Evolutionary conservation across 305 asterid species (phyloP), one percentile per base, ranked within the genome.

Genomic region (Solanum hybrid): DNA sequence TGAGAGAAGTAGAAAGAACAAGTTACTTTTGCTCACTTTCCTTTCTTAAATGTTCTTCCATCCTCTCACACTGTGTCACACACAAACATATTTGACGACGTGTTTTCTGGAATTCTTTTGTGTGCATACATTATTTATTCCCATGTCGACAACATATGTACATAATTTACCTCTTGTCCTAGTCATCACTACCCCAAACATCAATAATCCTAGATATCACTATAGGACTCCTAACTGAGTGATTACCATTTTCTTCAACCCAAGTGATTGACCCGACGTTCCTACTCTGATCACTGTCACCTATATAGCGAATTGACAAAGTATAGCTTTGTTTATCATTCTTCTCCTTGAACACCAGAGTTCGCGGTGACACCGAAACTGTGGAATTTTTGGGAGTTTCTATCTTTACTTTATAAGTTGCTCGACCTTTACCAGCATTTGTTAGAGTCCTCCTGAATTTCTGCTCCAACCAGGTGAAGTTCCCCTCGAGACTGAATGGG

Each of bases 361-460:
- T 88, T 17, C 17, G 40, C 5, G 91, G 91, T 29, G 79, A 16
- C 34, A 90, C 87, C 2, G 80, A 69, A 4, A 90, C 35, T 22
- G 56, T 85, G 0, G 90, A 73, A 16, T 86, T 88, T 26, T 82
- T 82, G 13, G 90, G 90, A 17, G 86, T 73, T 71, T 34, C 69
- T 5, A 82, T 36, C 24, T 84, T 35, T 17, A 85, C 89, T 40
- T 42, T 73, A 26, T 90, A 90, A 20, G 51, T 90, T 35, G 90
- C 27, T 11, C 85, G 29, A 10, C 82, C 91, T 26, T 85, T 26
- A 10, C 91, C 91, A 36, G 75, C 91, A 56, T 90, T 87, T 7
- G 90, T 90, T 12, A 90, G 42, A 12, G 86, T 90, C 60, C 91
- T 90, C 71, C 35, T 76, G 79, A 90, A 90, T 32, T 77, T 88